phyloP scores from a whole-genome alignment of 176 grass and related monocot species.

The Avena atlantica region DNA sequence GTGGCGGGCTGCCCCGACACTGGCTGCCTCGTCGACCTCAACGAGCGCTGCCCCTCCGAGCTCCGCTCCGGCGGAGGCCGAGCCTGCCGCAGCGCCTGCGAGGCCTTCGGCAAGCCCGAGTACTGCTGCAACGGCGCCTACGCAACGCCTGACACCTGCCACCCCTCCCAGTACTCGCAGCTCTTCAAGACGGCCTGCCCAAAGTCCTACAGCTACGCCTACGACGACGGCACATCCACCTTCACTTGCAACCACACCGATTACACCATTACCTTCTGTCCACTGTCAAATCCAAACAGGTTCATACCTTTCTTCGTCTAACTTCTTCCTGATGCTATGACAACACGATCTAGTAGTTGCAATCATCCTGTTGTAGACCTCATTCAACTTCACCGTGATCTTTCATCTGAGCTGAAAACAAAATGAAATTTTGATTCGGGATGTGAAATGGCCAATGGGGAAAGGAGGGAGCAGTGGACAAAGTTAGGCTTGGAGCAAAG shows the following conservation, averaged over 20 bases:
- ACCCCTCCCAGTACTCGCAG: conserved; percentile 87
- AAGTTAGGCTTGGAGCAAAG: conserved; percentile 37
- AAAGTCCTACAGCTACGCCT: conserved; percentile 90
- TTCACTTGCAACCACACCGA: conserved; percentile 87
- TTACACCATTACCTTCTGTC: conserved; percentile 97
- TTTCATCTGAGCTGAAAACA: conserved; percentile 13
- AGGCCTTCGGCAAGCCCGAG: conserved; percentile 78
- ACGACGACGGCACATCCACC: conserved; percentile 91
- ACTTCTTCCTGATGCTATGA: conserved; percentile 1
- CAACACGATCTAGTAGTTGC: neutral
- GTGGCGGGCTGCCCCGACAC: conserved; percentile 57
- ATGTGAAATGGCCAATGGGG: conserved; percentile 2
- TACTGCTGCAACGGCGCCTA: conserved; percentile 92
- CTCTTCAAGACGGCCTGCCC: conserved; percentile 96
- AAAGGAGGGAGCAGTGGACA: conserved; percentile 15
- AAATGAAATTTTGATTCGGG: conserved; percentile 6
- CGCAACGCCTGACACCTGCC: conserved; percentile 77
- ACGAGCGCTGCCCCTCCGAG: conserved; percentile 73
- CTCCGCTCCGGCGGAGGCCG: conserved; percentile 62
- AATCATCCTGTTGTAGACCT: neutral
- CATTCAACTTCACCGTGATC: neutral
- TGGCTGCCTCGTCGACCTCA: conserved; percentile 78
- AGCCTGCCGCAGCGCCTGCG: conserved; percentile 78
- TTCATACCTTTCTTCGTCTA: neutral
- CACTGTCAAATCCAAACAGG: conserved; percentile 55